Evolutionary conservation across 2,329 filamentous ascomycete genomes (phyloP).

Genomic region (Pseudocercospora musae): DNA sequence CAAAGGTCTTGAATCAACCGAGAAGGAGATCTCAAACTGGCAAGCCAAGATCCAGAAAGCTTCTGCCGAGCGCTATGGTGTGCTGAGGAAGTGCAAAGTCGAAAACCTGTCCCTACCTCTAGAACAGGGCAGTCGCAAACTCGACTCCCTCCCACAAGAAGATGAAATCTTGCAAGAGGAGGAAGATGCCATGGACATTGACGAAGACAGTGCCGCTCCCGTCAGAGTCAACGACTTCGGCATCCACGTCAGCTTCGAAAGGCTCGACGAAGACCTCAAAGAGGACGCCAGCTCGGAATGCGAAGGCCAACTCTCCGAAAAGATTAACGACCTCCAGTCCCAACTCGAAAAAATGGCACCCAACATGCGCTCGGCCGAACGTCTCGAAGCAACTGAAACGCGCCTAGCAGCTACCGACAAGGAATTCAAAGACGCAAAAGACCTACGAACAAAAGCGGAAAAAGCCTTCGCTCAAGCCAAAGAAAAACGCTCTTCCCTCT

Average conservation of each 20-base stretch:
- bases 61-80: constrained; percentile 75
- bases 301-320: constrained; percentile 74
- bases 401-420: constrained; percentile 80
- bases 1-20: constrained; percentile 73
- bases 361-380: constrained; percentile 93
- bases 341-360: constrained; percentile 94
- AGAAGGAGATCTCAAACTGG: constrained; percentile 72
- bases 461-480: constrained; percentile 82
- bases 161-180: constrained; percentile 67
- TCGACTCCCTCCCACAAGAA: constrained; percentile 84
- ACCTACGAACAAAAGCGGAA: constrained; percentile 68
- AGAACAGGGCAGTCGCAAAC: constrained; percentile 61
- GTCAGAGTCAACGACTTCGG: constrained; percentile 77
- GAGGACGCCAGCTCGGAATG: constrained; percentile 67
- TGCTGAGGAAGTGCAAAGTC: constrained; percentile 85
- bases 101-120: constrained; percentile 89
- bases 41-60: constrained; percentile 85
- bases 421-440: constrained; percentile 83
- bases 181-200: constrained; percentile 88
- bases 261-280: constrained; percentile 77
- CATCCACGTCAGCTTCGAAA: constrained; percentile 82
- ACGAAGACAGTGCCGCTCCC: constrained; percentile 55
- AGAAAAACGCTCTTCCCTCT: constrained; percentile 78
- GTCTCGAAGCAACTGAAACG: constrained; percentile 78
- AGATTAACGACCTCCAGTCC: constrained; percentile 67